Conservation (phyloP, 257 asterid genomes). For the Solanum chilense region DNA sequence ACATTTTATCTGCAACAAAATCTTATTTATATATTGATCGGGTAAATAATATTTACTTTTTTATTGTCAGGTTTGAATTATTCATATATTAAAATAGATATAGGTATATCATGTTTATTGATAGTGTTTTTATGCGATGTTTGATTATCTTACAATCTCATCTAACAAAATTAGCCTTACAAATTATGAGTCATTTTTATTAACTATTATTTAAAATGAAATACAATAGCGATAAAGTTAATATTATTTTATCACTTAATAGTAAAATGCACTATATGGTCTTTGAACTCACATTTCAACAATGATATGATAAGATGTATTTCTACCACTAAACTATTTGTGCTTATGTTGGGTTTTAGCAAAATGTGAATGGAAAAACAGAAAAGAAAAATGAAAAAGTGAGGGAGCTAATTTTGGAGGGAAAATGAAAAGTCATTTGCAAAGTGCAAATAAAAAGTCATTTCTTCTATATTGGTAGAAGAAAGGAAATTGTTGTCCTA, state of each 20-base stretch:
- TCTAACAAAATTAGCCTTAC: background rate
- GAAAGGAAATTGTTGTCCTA: no score
- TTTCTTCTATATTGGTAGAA: no score
- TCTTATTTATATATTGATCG: background rate
- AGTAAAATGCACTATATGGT: background rate
- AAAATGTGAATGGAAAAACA: no score
- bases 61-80: background rate
- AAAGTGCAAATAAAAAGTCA: no score
- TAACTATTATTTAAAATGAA: background rate
- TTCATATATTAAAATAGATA: background rate
- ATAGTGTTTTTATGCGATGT: background rate
- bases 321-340: background rate
- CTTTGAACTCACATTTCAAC: background rate
- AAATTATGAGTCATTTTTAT: background rate
- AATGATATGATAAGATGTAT: background rate
- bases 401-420: no score
- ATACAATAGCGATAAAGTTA: background rate
- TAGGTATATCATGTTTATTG: background rate
- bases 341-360: background rate
- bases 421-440: no score
- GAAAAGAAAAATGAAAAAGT: no score
- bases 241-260: background rate
- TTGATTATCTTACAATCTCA: background rate
- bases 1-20: constrained; percentile 40
- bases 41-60: background rate